Evolutionary conservation across 2,329 filamentous ascomycete species (phyloP).

Genomic region (Cladosporium sp.): DNA sequence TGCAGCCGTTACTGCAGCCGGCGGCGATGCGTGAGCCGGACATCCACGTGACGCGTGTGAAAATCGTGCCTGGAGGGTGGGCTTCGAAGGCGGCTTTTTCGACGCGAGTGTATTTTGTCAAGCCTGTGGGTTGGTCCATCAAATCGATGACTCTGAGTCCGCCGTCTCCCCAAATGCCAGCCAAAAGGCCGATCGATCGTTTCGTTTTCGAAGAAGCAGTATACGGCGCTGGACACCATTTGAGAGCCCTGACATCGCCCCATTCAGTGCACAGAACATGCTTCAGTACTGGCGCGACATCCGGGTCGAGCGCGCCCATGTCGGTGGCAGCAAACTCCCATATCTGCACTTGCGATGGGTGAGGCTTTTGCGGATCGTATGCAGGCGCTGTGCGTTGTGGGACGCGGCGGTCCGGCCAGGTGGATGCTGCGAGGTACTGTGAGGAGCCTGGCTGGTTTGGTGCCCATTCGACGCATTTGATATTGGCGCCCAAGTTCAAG

Average conservation of each 20-base stretch:
- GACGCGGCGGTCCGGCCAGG: conserved; percentile 1
- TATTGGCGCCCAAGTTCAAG: conserved; percentile 51
- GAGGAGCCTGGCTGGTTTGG: conserved; percentile 38
- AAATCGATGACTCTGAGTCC: conserved; percentile 52
- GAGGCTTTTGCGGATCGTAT: conserved; percentile 47
- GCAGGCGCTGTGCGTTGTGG: conserved; percentile 35
- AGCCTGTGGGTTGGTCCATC: conserved; percentile 18
- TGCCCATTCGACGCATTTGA: conserved; percentile 48
- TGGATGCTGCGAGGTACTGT: conserved; percentile 53
- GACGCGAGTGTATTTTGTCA: conserved; percentile 37
- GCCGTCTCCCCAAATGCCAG: conserved; percentile 57
- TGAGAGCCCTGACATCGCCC: conserved; percentile 51
- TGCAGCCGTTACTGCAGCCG: conserved; percentile 53
- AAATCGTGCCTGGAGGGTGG: conserved; percentile 49
- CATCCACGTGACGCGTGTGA: conserved; percentile 55
- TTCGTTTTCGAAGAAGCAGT: conserved; percentile 19
- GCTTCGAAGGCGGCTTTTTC: conserved; percentile 47
- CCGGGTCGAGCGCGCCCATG: conserved; percentile 41
- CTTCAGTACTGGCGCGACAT: conserved; percentile 41
- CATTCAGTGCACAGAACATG: conserved; percentile 54
- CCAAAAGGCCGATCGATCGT: conserved; percentile 48
- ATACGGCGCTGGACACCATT: conserved; percentile 52
- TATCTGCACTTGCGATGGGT: conserved; percentile 52
- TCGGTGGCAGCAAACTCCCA: conserved; percentile 50
- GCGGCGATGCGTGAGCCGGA: conserved; percentile 52